Evolutionary conservation across 805 yeast species (phyloP).

Genomic region (Metschnikowia kofuensis): DNA sequence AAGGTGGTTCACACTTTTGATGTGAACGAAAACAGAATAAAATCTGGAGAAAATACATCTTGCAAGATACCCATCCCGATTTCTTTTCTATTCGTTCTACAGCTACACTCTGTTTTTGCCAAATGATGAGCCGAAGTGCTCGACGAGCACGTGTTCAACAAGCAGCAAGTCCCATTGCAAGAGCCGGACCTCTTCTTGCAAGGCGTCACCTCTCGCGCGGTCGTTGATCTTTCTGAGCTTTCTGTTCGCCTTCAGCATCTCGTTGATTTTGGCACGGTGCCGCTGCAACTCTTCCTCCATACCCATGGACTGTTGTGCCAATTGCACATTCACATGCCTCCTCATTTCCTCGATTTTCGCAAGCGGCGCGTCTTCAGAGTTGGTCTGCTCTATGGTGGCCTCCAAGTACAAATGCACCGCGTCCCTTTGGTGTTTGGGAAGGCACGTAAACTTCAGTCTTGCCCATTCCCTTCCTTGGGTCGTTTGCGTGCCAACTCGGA

Average conservation of each 20-base stretch:
- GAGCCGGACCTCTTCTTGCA: conserved; percentile 5
- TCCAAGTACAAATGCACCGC: conserved; percentile 13
- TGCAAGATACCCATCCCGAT: not conserved
- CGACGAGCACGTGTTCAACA: conserved; percentile 7
- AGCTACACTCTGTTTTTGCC: not conserved
- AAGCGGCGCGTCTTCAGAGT: conserved; percentile 10
- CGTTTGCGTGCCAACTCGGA: conserved; percentile 13
- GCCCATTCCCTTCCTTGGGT: conserved; percentile 8
- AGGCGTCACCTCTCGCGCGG: conserved; percentile 4
- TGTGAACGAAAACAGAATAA: not conserved
- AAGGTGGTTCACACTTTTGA: not conserved
- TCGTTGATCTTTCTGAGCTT: conserved; percentile 10
- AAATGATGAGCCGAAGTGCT: not conserved
- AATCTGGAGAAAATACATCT: not conserved
- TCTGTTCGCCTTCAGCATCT: conserved; percentile 7
- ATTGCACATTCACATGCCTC: conserved; percentile 11
- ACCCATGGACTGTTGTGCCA: conserved; percentile 12
- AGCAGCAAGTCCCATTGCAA: conserved; percentile 13
- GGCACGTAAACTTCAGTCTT: conserved; percentile 4
- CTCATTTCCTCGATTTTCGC: conserved; percentile 13
- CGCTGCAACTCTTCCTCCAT: conserved; percentile 12
- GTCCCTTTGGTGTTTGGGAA: conserved; percentile 11
- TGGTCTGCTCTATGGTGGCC: conserved; percentile 7
- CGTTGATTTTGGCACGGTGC: conserved; percentile 6
- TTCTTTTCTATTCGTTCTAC: no score